phyloP scores from a whole-genome alignment of 345 rosid genomes.

The Boechera stricta region DNA sequence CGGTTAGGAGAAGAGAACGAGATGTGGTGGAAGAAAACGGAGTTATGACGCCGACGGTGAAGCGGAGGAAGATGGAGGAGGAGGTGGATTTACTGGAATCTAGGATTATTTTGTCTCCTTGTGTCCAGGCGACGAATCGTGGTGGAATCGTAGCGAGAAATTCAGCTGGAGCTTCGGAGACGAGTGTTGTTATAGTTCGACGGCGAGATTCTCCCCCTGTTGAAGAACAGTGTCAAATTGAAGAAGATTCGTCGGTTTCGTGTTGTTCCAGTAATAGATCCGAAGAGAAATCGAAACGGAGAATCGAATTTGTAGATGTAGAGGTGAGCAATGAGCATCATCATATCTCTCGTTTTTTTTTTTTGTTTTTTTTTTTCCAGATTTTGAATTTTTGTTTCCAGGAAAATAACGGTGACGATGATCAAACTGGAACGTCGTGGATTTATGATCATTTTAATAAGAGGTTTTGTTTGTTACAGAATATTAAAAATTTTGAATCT shows the following conservation, averaged over 20 bases:
- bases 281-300: slow-evolving; percentile 38
- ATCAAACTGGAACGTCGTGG: slow-evolving; percentile 36
- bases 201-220: slow-evolving; percentile 32
- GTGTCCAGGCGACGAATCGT: slow-evolving; percentile 35
- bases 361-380: not conserved
- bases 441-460: slow-evolving; percentile 23
- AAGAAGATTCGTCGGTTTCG: slow-evolving; percentile 17
- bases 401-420: slow-evolving; percentile 24
- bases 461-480: too few relatives aligned
- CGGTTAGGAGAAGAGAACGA: slow-evolving; percentile 39
- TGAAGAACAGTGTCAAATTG: not conserved
- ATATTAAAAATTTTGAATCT: too few relatives aligned
- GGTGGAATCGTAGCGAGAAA: slow-evolving; percentile 26
- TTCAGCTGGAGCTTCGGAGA: slow-evolving; percentile 40
- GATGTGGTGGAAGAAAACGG: slow-evolving; percentile 22
- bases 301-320: slow-evolving; percentile 27
- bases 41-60: slow-evolving; percentile 15
- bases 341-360: not conserved
- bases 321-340: not conserved
- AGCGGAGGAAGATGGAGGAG: slow-evolving; percentile 39
- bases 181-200: slow-evolving; percentile 30
- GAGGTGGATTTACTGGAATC: slow-evolving; percentile 34
- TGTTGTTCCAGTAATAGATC: slow-evolving; percentile 36
- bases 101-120: slow-evolving; percentile 32
- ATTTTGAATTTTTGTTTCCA: not conserved